Evolutionary conservation across 352 stramenopile genomes (phyloP), one percentile per base, ranked within the genome.

Genomic region (Phytophthora ramorum): DNA sequence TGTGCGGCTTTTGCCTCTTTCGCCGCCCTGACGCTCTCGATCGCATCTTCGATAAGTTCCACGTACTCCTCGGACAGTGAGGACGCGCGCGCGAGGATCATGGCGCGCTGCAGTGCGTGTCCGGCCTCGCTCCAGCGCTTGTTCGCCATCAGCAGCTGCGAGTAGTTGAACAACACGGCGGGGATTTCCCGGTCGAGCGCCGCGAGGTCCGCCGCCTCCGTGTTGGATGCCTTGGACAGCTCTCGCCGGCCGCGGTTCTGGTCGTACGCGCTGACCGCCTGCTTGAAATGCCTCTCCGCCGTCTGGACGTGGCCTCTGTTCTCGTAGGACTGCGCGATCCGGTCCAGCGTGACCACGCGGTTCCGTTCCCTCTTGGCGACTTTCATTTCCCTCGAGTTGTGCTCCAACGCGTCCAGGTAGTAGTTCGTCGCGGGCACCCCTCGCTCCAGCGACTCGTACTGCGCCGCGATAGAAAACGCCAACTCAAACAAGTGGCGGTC

Each of bases 401-500:
- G 76, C 10, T 80, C 68, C 24, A 95, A 48, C 3, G 86, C 84
- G 8, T 93, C 84, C 9, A 90, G 70, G 52, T 95, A 95, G 61
- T 86, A 92, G 37, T 74, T 79, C 12, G 75, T 89, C 10, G 86
- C 84, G 37, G 72, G 69, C 2, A 59, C 58, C 6, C 61, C 58
- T 30, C 77, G 78, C 12, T 54, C 68, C 24, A 92, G 55, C 16
- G 80, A 69, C 54, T 93, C 85, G 57, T 89, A 92, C 68, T 93
- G 86, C 22, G 86, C 84, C 17, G 86, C 84, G 30, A 95, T 90
- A 9, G 78, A 62, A 38, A 95, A 93, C 19, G 84, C 82, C 13
- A 95, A 49, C 64, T 92, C 83, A 45, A 93, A 92, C 73, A 93
- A 75, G 51, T 93, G 86, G 0, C 79, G 81, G 64, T 95, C 86